A percentile compares a stretch with the other conserved stretches of the same genome.
These are phyloP conservation scores for Saccharomyces hybrid DNA, from an alignment of 1,139 yeast genomes.

Conservation along the genomic window DNA sequence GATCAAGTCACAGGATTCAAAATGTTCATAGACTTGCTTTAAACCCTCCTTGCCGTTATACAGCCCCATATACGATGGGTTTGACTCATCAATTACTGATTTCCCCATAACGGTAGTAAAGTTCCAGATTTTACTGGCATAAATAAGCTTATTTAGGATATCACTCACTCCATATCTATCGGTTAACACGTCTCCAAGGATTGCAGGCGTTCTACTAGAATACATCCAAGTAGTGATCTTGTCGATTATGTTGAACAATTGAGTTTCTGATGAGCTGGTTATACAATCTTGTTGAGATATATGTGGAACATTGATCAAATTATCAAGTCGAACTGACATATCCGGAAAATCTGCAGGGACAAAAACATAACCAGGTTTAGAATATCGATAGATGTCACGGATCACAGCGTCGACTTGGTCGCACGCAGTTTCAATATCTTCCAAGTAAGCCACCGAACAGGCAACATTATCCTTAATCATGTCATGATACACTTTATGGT, in stretches of 20 bases:
- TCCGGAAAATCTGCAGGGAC: constrained; percentile 65
- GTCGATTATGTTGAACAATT: constrained; percentile 33
- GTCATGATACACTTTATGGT: constrained; percentile 58
- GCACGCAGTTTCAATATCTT: constrained; percentile 42
- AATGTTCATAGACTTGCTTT: constrained; percentile 15
- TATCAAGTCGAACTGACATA: constrained; percentile 37
- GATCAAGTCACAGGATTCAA: constrained; percentile 38
- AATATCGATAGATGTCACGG: constrained; percentile 43
- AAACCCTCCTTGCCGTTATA: constrained; percentile 34
- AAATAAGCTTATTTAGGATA: constrained; percentile 41
- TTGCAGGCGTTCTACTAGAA: constrained; percentile 47
- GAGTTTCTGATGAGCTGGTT: constrained; percentile 14
- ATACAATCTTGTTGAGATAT: constrained; percentile 14
- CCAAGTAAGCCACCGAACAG: constrained; percentile 51
- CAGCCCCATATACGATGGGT: constrained; percentile 53
- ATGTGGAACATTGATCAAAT: constrained; percentile 27
- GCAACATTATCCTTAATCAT: constrained; percentile 52
- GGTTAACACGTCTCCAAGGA: constrained; percentile 59
- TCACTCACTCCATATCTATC: constrained; percentile 42
- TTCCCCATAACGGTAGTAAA: constrained; percentile 28
- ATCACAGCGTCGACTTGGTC: constrained; percentile 60
- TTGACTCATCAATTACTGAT: constrained; percentile 51
- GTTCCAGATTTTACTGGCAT: constrained; percentile 33
- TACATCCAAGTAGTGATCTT: constrained; percentile 46
- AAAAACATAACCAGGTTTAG: constrained; percentile 74